Conservation (phyloP, 164 flowering plant genomes). For the Paratinospora sagittata region DNA sequence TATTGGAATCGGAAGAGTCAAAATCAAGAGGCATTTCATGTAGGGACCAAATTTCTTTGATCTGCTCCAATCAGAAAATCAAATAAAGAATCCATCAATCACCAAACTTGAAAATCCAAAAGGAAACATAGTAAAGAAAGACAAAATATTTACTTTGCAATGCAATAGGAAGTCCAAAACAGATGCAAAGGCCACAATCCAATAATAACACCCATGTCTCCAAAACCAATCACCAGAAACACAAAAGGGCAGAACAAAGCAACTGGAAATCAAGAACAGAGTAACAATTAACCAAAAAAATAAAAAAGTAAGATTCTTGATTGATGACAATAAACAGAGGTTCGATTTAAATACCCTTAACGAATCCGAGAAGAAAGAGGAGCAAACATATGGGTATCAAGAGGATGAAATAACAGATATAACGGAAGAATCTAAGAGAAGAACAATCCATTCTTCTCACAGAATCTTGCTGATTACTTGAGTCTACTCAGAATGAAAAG, state of each 20-base stretch:
- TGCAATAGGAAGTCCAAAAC: constrained; percentile 27
- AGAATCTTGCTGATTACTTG: neutral
- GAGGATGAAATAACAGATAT: constrained; percentile 9
- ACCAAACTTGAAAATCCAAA: neutral
- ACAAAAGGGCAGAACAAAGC: constrained; percentile 21
- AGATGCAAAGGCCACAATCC: constrained; percentile 25
- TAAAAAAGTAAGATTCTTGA: neutral
- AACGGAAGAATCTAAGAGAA: constrained; percentile 2
- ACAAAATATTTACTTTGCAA: constrained; percentile 18
- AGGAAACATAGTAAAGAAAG: neutral
- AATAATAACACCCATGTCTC: constrained; percentile 19
- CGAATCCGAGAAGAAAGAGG: constrained; percentile 21
- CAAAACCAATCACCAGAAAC: constrained; percentile 17
- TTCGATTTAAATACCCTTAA: constrained; percentile 11
- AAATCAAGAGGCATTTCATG: constrained; percentile 20
- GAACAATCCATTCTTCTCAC: constrained; percentile 6
- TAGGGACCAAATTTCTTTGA: constrained; percentile 23
- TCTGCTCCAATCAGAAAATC: constrained; percentile 7
- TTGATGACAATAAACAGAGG: neutral
- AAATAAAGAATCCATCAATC: neutral
- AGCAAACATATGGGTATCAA: constrained; percentile 17
- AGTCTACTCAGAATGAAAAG: neutral
- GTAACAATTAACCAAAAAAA: neutral
- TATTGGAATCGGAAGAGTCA: constrained; percentile 17
- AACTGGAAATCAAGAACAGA: constrained; percentile 12